A percentile compares a stretch with the other conserved stretches of the same genome.
These are phyloP conservation scores for Brassica napus DNA, from an alignment of 345 rosid species.

Conservation along the genomic window Da-Ae NC_063436.1:25750001-25750500, in stretches of 20 bases:
- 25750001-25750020: slow-evolving; percentile 27
- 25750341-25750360: slow-evolving; percentile 5
- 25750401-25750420: slow-evolving; percentile 11
- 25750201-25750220: neutral
- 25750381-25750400: slow-evolving; percentile 21
- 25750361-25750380: slow-evolving; percentile 9
- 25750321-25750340: slow-evolving; percentile 1
- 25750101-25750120: neutral
- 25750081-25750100: slow-evolving; percentile 28
- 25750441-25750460: no score
- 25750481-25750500: neutral
- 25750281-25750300: slow-evolving; percentile 33
- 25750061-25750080: neutral
- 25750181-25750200: slow-evolving; percentile 25
- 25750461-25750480: neutral
- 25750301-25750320: slow-evolving; percentile 32
- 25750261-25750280: slow-evolving; percentile 21
- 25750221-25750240: slow-evolving; percentile 17
- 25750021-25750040: slow-evolving; percentile 29
- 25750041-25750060: slow-evolving; percentile 31
- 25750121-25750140: neutral
- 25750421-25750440: neutral
- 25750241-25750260: slow-evolving; percentile 10
- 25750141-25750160: neutral
- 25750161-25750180: slow-evolving; percentile 22